Base-by-base conservation (phyloP, 768 basidiomycete genomes). In the Boletales sp. region DNA sequence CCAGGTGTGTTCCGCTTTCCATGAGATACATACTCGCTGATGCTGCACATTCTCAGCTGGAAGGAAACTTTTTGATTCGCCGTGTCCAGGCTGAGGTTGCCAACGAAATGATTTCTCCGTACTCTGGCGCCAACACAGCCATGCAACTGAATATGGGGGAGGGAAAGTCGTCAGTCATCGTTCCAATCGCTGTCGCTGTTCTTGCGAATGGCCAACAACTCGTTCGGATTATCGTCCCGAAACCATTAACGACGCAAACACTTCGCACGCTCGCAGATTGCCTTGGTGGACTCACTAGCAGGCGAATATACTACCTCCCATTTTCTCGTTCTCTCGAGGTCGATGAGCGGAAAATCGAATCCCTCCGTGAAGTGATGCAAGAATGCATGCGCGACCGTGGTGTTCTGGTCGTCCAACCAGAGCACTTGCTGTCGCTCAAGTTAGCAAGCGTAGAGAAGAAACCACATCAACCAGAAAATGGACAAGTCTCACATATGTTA, bases 101-200 rank as follows among this genome's bases (percentile, higher is more conserved):
- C 1, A 51, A 56, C 9, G 69, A 78, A 46, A 79, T 81, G 79
- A 71, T 77, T 13, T 35, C 57, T 1, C 76, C 80, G 0, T 46
- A 33, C 1, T 68, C 61, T 0, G 44, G 51, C 2, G 10, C 53
- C 9, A 81, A 74, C 42, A 70, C 70, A 0, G 58, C 67, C 2
- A 61, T 75, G n/a, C 80, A 79, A 37, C 68, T 81, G 11, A 78
- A 80, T 41, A 81, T 81, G 79, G 79, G 79, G 8, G 79, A 80
- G 49, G 79, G 80, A 1, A 80, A 81, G 53, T 67, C 69, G 3
- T 72, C 70, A 0, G 71, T 71, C 2, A 73, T 81, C 15, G 68
- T 80, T 3, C 79, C 79, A 2, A 63, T 80, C 14, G 61, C 70
- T 3, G 62, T 70, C 0, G 57, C 69, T 0, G 53, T 61, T 1